Conservation (phyloP, 495 filamentous ascomycete species). For the Collariella sp. region DNA sequence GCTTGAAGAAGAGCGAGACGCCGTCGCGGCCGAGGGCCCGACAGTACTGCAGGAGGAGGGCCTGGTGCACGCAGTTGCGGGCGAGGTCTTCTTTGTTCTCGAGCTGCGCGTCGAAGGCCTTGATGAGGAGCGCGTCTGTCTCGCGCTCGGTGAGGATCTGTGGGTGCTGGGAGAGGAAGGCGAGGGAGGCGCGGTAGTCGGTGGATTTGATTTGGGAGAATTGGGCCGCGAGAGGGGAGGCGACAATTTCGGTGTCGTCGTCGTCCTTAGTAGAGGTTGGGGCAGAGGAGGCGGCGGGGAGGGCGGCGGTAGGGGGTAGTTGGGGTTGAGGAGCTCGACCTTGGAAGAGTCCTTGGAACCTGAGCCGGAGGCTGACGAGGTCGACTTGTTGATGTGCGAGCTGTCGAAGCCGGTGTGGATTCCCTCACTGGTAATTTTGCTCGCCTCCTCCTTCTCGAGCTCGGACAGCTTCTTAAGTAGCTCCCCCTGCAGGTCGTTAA, state of each 20-base stretch:
- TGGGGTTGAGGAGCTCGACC: slow-evolving; percentile 79
- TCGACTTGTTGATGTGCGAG: slow-evolving; percentile 62
- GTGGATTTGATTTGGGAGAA: slow-evolving; percentile 72
- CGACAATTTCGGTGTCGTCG: slow-evolving; percentile 62
- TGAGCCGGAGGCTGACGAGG: slow-evolving; percentile 27
- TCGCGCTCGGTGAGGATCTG: slow-evolving; percentile 75
- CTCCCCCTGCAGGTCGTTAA: slow-evolving; percentile 67
- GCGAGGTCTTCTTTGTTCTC: slow-evolving; percentile 67
- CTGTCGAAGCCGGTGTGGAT: slow-evolving; percentile 89
- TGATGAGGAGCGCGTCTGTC: slow-evolving; percentile 80
- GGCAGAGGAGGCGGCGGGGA: slow-evolving; percentile 3
- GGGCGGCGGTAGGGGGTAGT: slow-evolving; percentile 24
- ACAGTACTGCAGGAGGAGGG: slow-evolving; percentile 88
- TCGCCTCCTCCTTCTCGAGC: slow-evolving; percentile 76
- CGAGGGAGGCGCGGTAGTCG: slow-evolving; percentile 62
- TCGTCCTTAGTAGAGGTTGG: slow-evolving; percentile 28
- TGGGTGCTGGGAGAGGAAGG: slow-evolving; percentile 69
- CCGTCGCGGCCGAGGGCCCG: slow-evolving; percentile 80
- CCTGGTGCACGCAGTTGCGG: slow-evolving; percentile 89
- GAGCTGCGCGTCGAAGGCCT: slow-evolving; percentile 81
- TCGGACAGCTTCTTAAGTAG: slow-evolving; percentile 62
- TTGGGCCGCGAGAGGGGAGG: slow-evolving; percentile 62
- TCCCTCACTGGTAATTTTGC: slow-evolving; percentile 89
- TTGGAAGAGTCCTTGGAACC: slow-evolving; percentile 38
- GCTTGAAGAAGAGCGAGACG: slow-evolving; percentile 89